Evolutionary conservation across 1,284 basidiomycete species (phyloP), one percentile per base, ranked within the genome.

Genomic region (Bjerkandera adusta): DNA sequence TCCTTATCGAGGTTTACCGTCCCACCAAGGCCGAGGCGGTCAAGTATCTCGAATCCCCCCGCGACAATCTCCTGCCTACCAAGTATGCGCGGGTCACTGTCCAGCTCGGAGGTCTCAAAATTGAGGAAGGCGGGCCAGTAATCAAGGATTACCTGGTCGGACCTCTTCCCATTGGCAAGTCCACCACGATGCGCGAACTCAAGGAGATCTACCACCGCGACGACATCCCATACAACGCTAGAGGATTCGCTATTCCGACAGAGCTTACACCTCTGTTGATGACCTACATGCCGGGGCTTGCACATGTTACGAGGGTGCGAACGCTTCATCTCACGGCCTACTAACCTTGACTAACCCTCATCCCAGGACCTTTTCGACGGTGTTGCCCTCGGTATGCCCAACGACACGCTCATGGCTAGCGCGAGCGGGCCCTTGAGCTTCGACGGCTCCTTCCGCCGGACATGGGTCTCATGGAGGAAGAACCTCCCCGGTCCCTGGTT

Each of bases 91-190:
- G 75, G 42, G 77, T 76, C n/a, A 69, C 74, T 8, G 64, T 84
- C 40, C 72, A 79, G 54, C 75, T 77, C 55, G 80, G 79, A 27
- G 68, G 66, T 10, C 51, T 4, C 63, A 63, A 3, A 2, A 33
- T 13, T 16, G 45, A 42, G 29, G 49, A 48, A n/a, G 49, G 49
- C n/a, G 50, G 46, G 10, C 79, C 79, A 8, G 56, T 66, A 8
- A 68, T 81, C 18, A 68, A 65, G 52, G 75, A 80, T 53, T 79
- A 80, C 55, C 65, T 80, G 6, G 71, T 83, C 22, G 81, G 80
- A 0, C 81, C 80, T 1, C 65, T 83, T 10, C 79, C 80, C 1
- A 61, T 75, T 16, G 58, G 64, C 26, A 35, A 52, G 10, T 51
- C 61, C 27, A 76, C 75, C 8, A 57, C 30, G 16, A 63, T 76